Conservation (phyloP, 73 alveolate species). For the Breviolum minutum region DNA sequence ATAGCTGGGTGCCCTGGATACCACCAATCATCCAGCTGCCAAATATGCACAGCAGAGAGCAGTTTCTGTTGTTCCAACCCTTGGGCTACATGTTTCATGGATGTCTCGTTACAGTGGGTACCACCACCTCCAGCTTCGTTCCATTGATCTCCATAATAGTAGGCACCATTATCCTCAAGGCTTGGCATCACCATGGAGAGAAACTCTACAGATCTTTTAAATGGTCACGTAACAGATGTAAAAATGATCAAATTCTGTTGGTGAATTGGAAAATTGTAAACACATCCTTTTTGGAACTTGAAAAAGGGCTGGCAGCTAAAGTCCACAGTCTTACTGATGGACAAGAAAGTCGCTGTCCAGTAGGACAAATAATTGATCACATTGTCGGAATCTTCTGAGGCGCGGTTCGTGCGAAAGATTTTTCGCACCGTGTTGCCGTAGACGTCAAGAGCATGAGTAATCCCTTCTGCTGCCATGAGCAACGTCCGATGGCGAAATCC, state of each 20-base stretch:
- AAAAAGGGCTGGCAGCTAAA: background rate
- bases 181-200: background rate
- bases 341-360: conserved; percentile 23
- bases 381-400: background rate
- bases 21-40: conserved; percentile 95
- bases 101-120: conserved; percentile 7
- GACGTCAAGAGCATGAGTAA: background rate
- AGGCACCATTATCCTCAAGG: conserved; percentile 62
- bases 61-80: background rate
- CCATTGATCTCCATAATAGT: conserved; percentile 86
- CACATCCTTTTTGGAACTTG: background rate
- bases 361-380: conserved; percentile 48
- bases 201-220: background rate
- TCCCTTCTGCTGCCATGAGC: conserved; percentile 17
- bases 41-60: conserved; percentile 21
- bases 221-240: background rate
- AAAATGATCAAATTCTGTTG: background rate
- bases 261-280: too few relatives aligned
- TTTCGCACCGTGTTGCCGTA: conserved; percentile 12
- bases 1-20: conserved; percentile 76
- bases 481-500: conserved; percentile 63
- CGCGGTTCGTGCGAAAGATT: background rate
- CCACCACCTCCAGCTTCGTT: conserved; percentile 70
- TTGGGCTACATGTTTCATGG: conserved; percentile 29
- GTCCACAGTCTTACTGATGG: too few relatives aligned